Base-by-base conservation (phyloP, 768 basidiomycete species). In the Coprinopsis strossmayeri region DNA sequence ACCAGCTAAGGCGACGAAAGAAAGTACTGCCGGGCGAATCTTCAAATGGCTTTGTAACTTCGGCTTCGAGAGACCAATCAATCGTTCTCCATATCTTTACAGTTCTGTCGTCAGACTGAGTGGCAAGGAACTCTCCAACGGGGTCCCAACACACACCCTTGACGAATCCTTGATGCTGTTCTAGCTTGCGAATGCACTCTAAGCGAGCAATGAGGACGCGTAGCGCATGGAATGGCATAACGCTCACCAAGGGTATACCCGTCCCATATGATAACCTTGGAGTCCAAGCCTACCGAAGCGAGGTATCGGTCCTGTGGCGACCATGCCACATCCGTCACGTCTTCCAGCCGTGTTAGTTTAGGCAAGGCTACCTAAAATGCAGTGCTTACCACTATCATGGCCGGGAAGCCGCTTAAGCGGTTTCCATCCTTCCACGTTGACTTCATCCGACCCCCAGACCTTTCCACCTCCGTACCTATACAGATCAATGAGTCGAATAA, bases 111-210 rank as follows among this genome's bases (percentile, higher is more conserved):
- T 97, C 95, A 21, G 93, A 94, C 68, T 95, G 82, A 34, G 95
- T 97, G n/a, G 96, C 95, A 53, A 99, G 81, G 61, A 85, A 97
- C 66, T 97, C 89, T 39, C 96, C 96, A 2, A 94, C 95, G 2
- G 96, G 96, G 68, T 99, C 96, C 84, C 95, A 99, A 61, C 91
- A 94, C 43, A 99, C 91, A 50, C 96, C 96, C 67, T 99, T 98
- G 58, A 99, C 94, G 64, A 97, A 97, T 2, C 93, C 95, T 59
- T 91, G 84, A 60, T 98, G 96, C 50, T 81, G 81, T 50, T 90
- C 88, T 4, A 99, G 77, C 63, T 85, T 90, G 32, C 78, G 74
- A 48, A 97, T 63, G 11, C 87, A 84, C 57, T 94, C 94, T 96
- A 60, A 3, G 37, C 23, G 25, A 25, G 50, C 12, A 35, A n/a